A percentile compares a stretch with the other conserved stretches of the same genome.
phyloP scores from a whole-genome alignment of 1,139 yeast species.

The Kodamaea plutei region DNA sequence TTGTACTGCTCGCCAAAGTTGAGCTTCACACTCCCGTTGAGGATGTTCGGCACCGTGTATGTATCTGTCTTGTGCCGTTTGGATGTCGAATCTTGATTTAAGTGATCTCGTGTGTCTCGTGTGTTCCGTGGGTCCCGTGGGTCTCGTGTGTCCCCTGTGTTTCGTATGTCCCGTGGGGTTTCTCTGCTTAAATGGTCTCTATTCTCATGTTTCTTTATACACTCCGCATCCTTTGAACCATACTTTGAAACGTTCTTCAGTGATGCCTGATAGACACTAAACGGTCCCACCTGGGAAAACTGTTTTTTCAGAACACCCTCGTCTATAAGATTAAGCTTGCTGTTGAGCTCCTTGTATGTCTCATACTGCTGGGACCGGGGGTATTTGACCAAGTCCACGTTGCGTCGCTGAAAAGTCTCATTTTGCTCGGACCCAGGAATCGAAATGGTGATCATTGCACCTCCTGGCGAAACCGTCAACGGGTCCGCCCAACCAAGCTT shows the following conservation, averaged over 20 bases:
- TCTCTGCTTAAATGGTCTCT: background rate
- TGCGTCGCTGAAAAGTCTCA: conserved; percentile 33
- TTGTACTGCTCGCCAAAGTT: conserved; percentile 2
- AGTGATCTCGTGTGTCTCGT: background rate
- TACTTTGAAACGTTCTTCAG: background rate
- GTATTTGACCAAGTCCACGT: conserved; percentile 32
- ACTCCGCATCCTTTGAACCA: background rate
- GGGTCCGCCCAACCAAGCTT: conserved; percentile 41
- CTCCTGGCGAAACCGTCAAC: conserved; percentile 21
- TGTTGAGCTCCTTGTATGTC: conserved; percentile 29
- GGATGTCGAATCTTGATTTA: background rate
- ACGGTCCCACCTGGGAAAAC: conserved; percentile 29
- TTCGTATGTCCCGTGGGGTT: background rate
- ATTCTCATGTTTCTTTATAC: background rate
- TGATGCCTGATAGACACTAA: conserved; percentile 17
- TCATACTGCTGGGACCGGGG: conserved; percentile 30
- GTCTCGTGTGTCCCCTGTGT: background rate
- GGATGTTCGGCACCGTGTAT: conserved; percentile 4
- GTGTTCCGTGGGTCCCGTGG: background rate
- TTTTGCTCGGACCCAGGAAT: conserved; percentile 17
- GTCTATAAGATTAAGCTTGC: conserved; percentile 27
- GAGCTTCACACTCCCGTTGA: conserved; percentile 4
- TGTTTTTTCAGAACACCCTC: conserved; percentile 3
- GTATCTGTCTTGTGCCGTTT: background rate
- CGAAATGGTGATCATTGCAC: conserved; percentile 19